A percentile compares a stretch with the other conserved stretches of the same genome.
phyloP scores from a whole-genome alignment of 371 early-diverging fungal genomes.

The Mucor plumbeus region DNA sequence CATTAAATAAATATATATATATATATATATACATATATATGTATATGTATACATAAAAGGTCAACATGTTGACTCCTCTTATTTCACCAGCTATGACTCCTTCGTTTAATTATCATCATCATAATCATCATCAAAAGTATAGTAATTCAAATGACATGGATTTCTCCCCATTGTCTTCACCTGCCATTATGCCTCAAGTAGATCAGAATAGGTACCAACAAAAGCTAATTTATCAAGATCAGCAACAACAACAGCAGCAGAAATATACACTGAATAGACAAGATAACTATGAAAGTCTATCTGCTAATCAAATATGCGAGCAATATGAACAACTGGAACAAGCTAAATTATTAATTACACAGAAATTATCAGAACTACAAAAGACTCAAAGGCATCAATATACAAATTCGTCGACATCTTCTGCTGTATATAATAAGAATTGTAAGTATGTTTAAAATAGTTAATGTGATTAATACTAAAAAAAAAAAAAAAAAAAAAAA shows the following conservation, averaged over 20 bases:
- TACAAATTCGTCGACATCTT: neutral
- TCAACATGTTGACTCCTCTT: constrained; percentile 55
- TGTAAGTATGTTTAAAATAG: neutral
- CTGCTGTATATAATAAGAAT: neutral
- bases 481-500: too few relatives aligned
- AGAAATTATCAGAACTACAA: constrained; percentile 44
- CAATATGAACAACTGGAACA: constrained; percentile 54
- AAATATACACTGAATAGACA: neutral
- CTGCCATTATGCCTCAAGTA: constrained; percentile 51
- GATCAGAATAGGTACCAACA: constrained; percentile 14
- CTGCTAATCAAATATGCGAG: constrained; percentile 41
- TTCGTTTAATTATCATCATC: constrained; percentile 41
- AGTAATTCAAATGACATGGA: constrained; percentile 38
- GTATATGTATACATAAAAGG: neutral
- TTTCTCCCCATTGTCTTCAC: constrained; percentile 68
- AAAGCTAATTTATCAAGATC: constrained; percentile 14
- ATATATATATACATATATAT: neutral
- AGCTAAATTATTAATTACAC: constrained; percentile 42
- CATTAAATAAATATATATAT: neutral
- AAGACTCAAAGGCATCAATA: constrained; percentile 24
- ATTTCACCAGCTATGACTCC: constrained; percentile 74
- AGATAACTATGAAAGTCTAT: constrained; percentile 19
- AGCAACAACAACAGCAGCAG: neutral
- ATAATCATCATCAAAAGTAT: constrained; percentile 33
- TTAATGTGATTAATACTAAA: neutral